Percentiles rank a stretch among this genome's conserved stretches.
Conservation (phyloP, 1,284 basidiomycete genomes). For the Moesziomyces sp. region DNA sequence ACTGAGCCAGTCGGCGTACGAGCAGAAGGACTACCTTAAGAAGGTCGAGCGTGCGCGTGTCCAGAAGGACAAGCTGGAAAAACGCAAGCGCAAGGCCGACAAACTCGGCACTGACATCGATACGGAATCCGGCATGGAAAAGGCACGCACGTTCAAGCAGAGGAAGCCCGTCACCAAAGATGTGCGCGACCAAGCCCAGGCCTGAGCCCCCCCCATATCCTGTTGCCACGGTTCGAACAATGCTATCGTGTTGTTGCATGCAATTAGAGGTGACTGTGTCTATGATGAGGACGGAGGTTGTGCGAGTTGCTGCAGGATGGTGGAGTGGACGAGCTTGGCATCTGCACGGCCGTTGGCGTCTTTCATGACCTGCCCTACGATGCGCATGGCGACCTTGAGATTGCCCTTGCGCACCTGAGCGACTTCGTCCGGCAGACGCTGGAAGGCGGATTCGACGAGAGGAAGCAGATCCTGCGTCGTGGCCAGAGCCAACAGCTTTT, state of each 20-base stretch:
- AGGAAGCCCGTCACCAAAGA: slow-evolving; percentile 57
- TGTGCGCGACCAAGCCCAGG: slow-evolving; percentile 55
- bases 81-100: slow-evolving; percentile 63
- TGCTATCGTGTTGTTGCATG: too few relatives aligned
- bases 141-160: slow-evolving; percentile 59
- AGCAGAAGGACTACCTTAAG: slow-evolving; percentile 91
- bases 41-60: slow-evolving; percentile 96
- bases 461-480: slow-evolving; percentile 34
- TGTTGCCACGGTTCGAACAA: neutral
- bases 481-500: slow-evolving; percentile 37
- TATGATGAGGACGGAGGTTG: slow-evolving; percentile 7
- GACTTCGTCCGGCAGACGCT: slow-evolving; percentile 77
- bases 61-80: slow-evolving; percentile 83
- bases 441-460: slow-evolving; percentile 76
- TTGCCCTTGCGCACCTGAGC: slow-evolving; percentile 79
- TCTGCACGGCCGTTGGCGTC: slow-evolving; percentile 82
- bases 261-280: neutral
- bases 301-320: slow-evolving; percentile 31
- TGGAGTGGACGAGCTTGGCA: slow-evolving; percentile 64
- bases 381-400: slow-evolving; percentile 82
- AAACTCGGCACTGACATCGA: slow-evolving; percentile 22
- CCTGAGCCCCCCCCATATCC: neutral
- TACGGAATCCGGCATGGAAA: slow-evolving; percentile 30
- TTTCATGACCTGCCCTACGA: slow-evolving; percentile 91
- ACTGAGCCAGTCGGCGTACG: slow-evolving; percentile 85